These are phyloP conservation scores for Ammopiptanthus mongolicus DNA, from an alignment of 306 rosid species.

Conservation along the genomic window DNA sequence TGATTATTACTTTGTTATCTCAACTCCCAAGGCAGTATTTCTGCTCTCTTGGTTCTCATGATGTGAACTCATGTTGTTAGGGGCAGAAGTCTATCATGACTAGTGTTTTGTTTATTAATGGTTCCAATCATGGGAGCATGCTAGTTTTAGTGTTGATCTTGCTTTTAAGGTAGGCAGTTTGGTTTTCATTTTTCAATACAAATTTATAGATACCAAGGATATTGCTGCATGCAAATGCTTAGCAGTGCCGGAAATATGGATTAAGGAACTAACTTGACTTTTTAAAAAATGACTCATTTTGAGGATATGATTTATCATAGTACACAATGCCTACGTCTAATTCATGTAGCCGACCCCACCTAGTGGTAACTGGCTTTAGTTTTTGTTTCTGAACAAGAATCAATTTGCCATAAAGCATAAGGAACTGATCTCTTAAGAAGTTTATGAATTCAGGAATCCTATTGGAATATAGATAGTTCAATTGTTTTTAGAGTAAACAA, in stretches of 20 bases:
- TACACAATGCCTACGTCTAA: no score
- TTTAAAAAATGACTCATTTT: not conserved
- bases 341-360: no score
- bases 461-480: not conserved
- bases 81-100: not conserved
- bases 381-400: not conserved
- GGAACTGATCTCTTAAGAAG: not conserved
- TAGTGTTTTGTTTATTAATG: not conserved
- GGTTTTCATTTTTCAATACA: not conserved
- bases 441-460: not conserved
- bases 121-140: not conserved
- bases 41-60: not conserved
- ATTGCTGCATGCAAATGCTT: not conserved
- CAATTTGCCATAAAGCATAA: not conserved
- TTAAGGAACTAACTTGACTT: not conserved
- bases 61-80: not conserved
- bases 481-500: not conserved
- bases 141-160: not conserved
- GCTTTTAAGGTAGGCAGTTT: not conserved
- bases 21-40: not conserved
- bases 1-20: not conserved
- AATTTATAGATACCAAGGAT: not conserved
- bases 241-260: not conserved
- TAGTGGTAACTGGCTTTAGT: no score
- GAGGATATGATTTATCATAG: no score